Base-by-base conservation (phyloP, 2,329 filamentous ascomycete species). In the Pyrenochaeta sp. region DNA sequence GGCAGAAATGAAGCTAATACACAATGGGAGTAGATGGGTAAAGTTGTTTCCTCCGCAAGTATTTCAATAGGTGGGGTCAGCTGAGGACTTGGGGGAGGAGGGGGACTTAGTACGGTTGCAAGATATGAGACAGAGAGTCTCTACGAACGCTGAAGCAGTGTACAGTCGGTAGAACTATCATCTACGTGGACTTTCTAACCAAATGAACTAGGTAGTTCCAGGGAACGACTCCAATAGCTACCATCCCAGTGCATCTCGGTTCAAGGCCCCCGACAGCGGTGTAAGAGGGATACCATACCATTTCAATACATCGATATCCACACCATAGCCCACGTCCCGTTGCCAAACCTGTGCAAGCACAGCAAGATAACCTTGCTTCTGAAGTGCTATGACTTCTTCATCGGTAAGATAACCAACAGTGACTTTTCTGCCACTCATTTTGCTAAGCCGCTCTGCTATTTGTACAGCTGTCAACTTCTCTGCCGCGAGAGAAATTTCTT, bases 301-400 rank as follows among this genome's bases (percentile, higher is more conserved):
- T n/a, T 32, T 40, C 21, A 32, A 3, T 18, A 11, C 14, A 15
- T 41, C 18, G 7, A 49, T 21, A 45, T 51, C 41, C 9, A 51
- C 49, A 37, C 32, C 20, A 51, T 45, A 51, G 2, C 49, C 49
- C 30, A 51, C 49, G 37, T 51, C 49, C 35, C 49, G 17, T 20
- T 51, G 40, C 49, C 49, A 51, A n/a, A 17, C 11, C 18, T 44
- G 37, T 14, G 47, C 47, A 20, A n/a, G 7, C 11, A 43, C n/a
- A 6, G 18, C n/a, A 12, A 35, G 3, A 32, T 45, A 15, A 4
- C 45, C 33, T 21, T 37, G 21, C 9, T 27, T 20, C 6, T 14
- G 7, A 11, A 23, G 31, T 32, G 23, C 21, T 21, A 6, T 31
- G 20, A 1, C 33, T 14, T 45, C 21, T 9, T 43, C 17, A 18